Evolutionary conservation across 2,329 filamentous ascomycete species (phyloP).

Genomic region (Penicillium sp.): DNA sequence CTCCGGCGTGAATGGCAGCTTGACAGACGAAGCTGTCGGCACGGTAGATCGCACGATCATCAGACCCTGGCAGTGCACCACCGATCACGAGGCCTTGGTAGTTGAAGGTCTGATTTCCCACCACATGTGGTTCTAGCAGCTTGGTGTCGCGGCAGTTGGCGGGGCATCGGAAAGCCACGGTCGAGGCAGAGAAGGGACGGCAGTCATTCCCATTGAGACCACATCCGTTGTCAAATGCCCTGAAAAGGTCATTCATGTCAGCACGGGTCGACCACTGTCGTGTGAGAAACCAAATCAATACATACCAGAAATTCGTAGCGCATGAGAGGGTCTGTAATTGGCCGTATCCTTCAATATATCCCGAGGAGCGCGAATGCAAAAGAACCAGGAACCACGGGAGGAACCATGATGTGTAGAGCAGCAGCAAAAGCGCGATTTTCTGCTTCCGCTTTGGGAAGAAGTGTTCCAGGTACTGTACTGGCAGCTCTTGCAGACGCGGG

Average conservation of each 20-base stretch:
- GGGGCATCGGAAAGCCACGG: constrained; percentile 60
- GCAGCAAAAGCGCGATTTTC: constrained; percentile 47
- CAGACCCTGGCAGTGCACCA: constrained; percentile 46
- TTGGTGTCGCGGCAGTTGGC: constrained; percentile 55
- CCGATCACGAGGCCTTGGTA: constrained; percentile 59
- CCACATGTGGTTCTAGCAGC: constrained; percentile 54
- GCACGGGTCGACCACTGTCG: background rate
- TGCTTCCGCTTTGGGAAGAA: constrained; percentile 53
- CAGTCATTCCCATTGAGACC: constrained; percentile 60
- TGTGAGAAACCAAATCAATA: background rate
- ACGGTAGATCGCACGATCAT: constrained; percentile 68
- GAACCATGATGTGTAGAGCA: constrained; percentile 53
- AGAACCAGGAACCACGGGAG: constrained; percentile 52
- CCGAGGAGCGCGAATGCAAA: constrained; percentile 50
- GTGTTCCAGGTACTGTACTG: constrained; percentile 48
- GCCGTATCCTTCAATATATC: constrained; percentile 54
- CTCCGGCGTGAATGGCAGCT: constrained; percentile 80
- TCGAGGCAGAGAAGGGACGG: constrained; percentile 57
- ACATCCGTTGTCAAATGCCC: constrained; percentile 51
- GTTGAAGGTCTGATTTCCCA: constrained; percentile 56
- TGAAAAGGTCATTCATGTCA: constrained; percentile 22
- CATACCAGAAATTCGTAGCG: constrained; percentile 51
- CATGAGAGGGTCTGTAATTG: constrained; percentile 51
- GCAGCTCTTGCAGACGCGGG: constrained; percentile 52
- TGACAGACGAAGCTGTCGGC: constrained; percentile 88